Evolutionary conservation across 2,329 filamentous ascomycete species (phyloP).

Genomic region (Aspergillus transmontanensis): DNA sequence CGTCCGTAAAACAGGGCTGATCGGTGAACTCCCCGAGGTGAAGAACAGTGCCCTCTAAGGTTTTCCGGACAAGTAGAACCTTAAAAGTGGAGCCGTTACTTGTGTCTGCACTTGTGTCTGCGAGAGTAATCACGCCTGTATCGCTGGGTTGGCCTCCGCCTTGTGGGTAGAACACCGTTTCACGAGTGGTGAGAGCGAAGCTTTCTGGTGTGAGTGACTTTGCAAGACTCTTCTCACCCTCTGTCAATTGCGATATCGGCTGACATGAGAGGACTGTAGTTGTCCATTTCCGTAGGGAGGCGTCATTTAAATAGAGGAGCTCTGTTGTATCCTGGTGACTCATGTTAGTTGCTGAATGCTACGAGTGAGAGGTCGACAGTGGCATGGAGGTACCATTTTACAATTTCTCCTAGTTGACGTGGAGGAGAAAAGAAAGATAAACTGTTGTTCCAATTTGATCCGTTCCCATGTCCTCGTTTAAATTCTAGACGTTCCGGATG

Average conservation of each 20-base stretch:
- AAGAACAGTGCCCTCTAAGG: conserved; percentile 24
- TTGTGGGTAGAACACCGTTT: conserved; percentile 34
- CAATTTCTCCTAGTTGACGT: too few species aligned
- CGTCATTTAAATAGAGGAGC: conserved; percentile 30
- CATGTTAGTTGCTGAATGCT: background rate
- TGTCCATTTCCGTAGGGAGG: conserved; percentile 21
- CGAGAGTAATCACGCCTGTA: conserved; percentile 18
- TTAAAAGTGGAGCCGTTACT: conserved; percentile 21
- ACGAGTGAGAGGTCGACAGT: background rate
- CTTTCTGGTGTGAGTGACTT: conserved; percentile 19
- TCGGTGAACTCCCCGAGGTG: conserved; percentile 25
- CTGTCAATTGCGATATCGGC: conserved; percentile 21
- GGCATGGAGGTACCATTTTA: background rate
- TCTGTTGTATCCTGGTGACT: conserved; percentile 9
- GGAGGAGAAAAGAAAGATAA: background rate
- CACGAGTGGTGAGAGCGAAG: conserved; percentile 24
- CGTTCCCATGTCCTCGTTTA: background rate
- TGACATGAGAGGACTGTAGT: conserved; percentile 26
- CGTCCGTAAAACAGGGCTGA: conserved; percentile 12
- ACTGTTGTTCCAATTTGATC: background rate
- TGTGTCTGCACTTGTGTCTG: conserved; percentile 1
- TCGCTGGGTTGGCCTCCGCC: conserved; percentile 32
- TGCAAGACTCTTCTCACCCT: conserved; percentile 24
- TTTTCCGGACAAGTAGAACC: conserved; percentile 30
- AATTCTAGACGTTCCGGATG: background rate